A percentile compares a stretch with the other conserved stretches of the same genome.
Conservation (phyloP, 108 stramenopile genomes). For the Epithemia pelagica region DNA sequence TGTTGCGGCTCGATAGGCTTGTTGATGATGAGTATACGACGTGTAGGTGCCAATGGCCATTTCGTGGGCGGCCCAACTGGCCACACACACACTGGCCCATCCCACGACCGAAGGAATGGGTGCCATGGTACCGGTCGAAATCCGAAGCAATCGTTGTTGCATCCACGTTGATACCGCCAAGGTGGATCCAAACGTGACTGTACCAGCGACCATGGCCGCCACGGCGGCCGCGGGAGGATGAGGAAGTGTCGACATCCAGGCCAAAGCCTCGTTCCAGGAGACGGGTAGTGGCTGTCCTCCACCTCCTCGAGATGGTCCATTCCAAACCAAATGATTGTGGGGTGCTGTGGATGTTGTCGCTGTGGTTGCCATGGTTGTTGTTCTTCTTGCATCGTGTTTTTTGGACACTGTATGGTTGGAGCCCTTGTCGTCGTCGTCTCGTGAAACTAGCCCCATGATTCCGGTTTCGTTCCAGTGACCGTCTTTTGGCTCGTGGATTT, state of each 20-base stretch:
- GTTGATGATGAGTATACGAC: slow-evolving; percentile 2
- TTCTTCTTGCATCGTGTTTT: no score
- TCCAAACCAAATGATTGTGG: no score
- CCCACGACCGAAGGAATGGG: slow-evolving; percentile 44
- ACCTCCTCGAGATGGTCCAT: no score
- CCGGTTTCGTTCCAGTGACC: no score
- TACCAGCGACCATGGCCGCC: slow-evolving; percentile 28
- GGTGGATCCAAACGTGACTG: slow-evolving; percentile 33
- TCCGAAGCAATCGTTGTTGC: slow-evolving; percentile 47
- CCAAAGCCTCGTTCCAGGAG: no score
- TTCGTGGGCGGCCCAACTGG: slow-evolving; percentile 50
- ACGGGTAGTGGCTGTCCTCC: no score
- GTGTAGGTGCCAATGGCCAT: slow-evolving; percentile 22
- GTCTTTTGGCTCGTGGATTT: no score
- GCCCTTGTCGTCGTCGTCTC: no score
- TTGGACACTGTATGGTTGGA: no score
- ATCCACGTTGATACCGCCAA: slow-evolving; percentile 39
- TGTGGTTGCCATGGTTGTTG: no score
- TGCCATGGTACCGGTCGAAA: slow-evolving; percentile 61
- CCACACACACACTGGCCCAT: slow-evolving; percentile 53
- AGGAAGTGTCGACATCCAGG: background rate
- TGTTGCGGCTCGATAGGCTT: background rate
- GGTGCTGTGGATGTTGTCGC: no score
- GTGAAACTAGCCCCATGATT: no score
- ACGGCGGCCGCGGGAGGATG: background rate